Percentiles rank a stretch among this genome's conserved stretches.
phyloP scores from a whole-genome alignment of 1,284 basidiomycete genomes.

The Waitea zeae region DNA sequence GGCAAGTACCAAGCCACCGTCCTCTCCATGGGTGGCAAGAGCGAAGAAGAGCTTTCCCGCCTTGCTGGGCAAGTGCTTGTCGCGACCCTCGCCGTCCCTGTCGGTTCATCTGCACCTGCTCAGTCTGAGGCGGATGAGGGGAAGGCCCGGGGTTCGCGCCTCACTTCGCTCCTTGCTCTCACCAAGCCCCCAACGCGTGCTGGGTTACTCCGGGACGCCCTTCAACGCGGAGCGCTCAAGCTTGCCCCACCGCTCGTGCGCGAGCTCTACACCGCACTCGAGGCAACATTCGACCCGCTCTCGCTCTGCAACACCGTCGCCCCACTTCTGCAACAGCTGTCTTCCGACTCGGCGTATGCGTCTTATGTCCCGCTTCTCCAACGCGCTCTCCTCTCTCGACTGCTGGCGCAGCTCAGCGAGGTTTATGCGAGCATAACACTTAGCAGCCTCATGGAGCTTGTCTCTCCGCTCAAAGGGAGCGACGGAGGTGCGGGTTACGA shows the following conservation, averaged over 20 bases:
- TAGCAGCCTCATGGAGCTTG: slow-evolving; percentile 57
- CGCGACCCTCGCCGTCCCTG: slow-evolving; percentile 86
- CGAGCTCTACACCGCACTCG: slow-evolving; percentile 79
- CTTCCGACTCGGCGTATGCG: slow-evolving; percentile 38
- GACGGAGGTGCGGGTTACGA: slow-evolving; percentile 41
- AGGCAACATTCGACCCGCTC: slow-evolving; percentile 91
- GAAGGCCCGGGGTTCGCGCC: slow-evolving; percentile 59
- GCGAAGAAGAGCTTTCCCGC: slow-evolving; percentile 64
- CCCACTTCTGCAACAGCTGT: slow-evolving; percentile 61
- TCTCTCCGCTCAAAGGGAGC: slow-evolving; percentile 46
- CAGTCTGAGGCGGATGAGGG: slow-evolving; percentile 41
- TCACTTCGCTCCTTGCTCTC: slow-evolving; percentile 81
- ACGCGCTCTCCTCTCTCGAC: slow-evolving; percentile 81
- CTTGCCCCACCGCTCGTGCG: slow-evolving; percentile 66
- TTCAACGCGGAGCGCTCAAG: slow-evolving; percentile 76
- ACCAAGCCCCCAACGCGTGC: slow-evolving; percentile 76
- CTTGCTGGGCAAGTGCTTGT: slow-evolving; percentile 89
- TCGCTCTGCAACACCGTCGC: slow-evolving; percentile 74
- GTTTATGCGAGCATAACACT: slow-evolving; percentile 88
- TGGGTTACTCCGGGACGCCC: slow-evolving; percentile 76
- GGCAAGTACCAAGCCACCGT: slow-evolving; percentile 66
- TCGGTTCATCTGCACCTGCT: slow-evolving; percentile 57
- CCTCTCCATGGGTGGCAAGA: slow-evolving; percentile 48
- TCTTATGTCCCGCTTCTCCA: slow-evolving; percentile 85
- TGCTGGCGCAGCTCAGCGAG: slow-evolving; percentile 89